These are phyloP conservation scores for Trichoderma oligosporum DNA, from an alignment of 2,329 filamentous ascomycete species.

Conservation along the genomic window DNA sequence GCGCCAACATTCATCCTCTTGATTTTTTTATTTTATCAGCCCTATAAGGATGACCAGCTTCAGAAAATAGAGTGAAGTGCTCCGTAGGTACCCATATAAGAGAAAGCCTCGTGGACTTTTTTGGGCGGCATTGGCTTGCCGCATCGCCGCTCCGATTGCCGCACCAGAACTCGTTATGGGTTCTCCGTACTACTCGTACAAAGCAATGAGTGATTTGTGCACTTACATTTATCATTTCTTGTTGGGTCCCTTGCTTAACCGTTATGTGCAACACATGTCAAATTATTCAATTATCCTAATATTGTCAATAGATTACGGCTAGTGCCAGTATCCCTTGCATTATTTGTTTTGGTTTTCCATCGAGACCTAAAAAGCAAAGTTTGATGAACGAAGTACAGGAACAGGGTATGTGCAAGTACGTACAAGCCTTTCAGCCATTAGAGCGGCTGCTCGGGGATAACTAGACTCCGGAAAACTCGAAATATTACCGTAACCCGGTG, in stretches of 20 bases:
- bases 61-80: background rate
- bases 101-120: background rate
- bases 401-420: too few relatives aligned
- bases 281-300: too few relatives aligned
- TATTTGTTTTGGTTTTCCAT: background rate
- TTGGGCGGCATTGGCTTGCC: background rate
- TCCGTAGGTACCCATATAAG: background rate
- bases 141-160: background rate
- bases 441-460: conserved; percentile 1
- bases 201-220: background rate
- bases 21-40: background rate
- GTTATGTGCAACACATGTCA: background rate
- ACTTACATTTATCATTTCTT: background rate
- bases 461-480: background rate
- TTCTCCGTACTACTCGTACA: background rate
- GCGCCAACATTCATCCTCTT: background rate
- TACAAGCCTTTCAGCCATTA: conserved; percentile 8
- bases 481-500: background rate
- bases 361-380: background rate
- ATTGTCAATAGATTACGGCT: too few relatives aligned
- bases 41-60: background rate
- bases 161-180: background rate
- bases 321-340: too few relatives aligned
- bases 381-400: too few relatives aligned
- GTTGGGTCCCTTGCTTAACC: background rate